These are phyloP conservation scores for Rhinocladiella mackenziei DNA, from an alignment of 2,329 filamentous ascomycete species.

Conservation along the genomic window DNA sequence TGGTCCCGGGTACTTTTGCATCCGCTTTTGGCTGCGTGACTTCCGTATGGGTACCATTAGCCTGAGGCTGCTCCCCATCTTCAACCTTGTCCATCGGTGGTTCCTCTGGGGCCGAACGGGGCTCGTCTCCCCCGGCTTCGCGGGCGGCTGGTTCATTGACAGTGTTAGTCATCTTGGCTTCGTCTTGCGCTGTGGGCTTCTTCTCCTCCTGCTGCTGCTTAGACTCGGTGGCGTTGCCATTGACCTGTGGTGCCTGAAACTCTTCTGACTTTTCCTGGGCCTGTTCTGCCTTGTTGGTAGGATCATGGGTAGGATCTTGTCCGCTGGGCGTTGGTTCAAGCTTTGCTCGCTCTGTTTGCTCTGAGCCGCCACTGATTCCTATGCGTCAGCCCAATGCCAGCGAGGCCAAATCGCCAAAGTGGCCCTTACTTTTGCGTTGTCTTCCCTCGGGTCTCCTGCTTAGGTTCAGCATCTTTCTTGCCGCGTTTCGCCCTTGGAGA, in stretches of 20 bases:
- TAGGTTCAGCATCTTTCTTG: conserved; percentile 32
- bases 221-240: conserved; percentile 15
- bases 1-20: conserved; percentile 8
- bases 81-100: background rate
- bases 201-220: conserved; percentile 32
- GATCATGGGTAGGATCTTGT: background rate
- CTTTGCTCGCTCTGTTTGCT: conserved; percentile 13
- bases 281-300: conserved; percentile 7
- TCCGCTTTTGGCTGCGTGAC: conserved; percentile 14
- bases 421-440: conserved; percentile 26
- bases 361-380: conserved; percentile 6
- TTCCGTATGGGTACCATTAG: conserved; percentile 7
- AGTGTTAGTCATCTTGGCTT: conserved; percentile 10
- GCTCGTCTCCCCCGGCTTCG: conserved; percentile 11
- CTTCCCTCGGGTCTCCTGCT: conserved; percentile 33
- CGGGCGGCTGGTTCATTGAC: conserved; percentile 14
- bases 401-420: background rate
- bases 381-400: conserved; percentile 7
- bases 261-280: conserved; percentile 19
- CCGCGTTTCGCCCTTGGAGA: conserved; percentile 37
- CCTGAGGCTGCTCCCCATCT: background rate
- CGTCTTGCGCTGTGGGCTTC: conserved; percentile 22
- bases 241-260: conserved; percentile 15
- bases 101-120: background rate
- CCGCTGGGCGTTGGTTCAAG: conserved; percentile 9